Percentiles rank a stretch among this genome's conserved stretches.
Evolutionary conservation across 441 rosid species (phyloP).

Genomic region (Syzygium malaccense): DNA sequence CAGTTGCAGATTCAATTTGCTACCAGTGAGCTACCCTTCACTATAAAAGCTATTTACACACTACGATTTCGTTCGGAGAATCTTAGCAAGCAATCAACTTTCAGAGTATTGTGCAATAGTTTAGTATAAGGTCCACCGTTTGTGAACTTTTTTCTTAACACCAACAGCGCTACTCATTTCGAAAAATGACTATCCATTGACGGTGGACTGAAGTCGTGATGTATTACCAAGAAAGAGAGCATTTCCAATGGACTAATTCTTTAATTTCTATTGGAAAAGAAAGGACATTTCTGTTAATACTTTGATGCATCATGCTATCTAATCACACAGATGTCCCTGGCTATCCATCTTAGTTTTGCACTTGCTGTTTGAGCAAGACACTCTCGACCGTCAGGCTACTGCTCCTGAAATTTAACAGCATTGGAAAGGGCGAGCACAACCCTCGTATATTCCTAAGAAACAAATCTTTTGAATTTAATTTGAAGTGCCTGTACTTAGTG

Average conservation of each 20-base stretch:
- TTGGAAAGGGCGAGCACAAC: neutral
- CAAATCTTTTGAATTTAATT: neutral
- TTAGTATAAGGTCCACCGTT: neutral
- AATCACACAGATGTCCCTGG: neutral
- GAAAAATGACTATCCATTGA: neutral
- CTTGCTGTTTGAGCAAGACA: neutral
- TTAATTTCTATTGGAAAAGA: too few species aligned
- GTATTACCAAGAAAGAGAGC: neutral
- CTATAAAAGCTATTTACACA: neutral
- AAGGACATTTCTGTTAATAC: neutral
- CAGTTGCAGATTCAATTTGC: neutral
- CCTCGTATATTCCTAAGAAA: neutral
- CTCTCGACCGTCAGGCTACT: neutral
- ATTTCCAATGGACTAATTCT: fast-evolving
- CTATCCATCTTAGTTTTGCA: neutral
- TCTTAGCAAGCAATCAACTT: neutral
- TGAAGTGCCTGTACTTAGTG: neutral
- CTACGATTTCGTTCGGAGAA: neutral
- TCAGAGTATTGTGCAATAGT: neutral
- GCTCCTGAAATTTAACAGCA: neutral
- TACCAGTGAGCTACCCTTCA: neutral
- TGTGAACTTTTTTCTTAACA: neutral
- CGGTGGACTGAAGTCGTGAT: neutral
- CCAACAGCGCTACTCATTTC: fast-evolving
- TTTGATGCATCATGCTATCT: neutral